These are phyloP conservation scores for Carallia pectinifolia DNA, from an alignment of 345 rosid species.

Conservation along the genomic window DNA sequence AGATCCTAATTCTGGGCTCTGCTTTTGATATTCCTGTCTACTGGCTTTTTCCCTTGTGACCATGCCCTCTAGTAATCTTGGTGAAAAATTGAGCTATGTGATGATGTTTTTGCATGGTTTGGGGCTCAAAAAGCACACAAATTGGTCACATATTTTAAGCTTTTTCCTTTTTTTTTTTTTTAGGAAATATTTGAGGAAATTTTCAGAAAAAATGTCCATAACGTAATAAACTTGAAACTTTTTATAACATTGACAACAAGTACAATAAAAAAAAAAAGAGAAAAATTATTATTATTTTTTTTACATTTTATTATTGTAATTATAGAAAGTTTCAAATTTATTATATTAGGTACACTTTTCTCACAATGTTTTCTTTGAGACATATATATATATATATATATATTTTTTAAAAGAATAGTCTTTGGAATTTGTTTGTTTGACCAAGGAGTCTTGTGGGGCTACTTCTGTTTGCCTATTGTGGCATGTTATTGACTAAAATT, in stretches of 20 bases:
- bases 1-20: background rate
- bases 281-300: too few relatives aligned
- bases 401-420: background rate
- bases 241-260: too few relatives aligned
- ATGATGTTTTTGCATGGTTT: background rate
- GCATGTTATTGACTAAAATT: background rate
- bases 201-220: too few relatives aligned
- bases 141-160: background rate
- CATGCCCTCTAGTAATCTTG: background rate
- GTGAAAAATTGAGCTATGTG: background rate
- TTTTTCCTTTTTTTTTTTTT: background rate
- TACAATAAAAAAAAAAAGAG: too few relatives aligned
- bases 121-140: background rate
- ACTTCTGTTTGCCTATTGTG: background rate
- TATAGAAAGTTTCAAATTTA: too few relatives aligned
- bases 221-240: too few relatives aligned
- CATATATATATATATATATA: too few relatives aligned
- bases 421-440: background rate
- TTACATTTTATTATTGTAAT: background rate
- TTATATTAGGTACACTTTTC: too few relatives aligned
- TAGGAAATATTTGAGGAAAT: too few relatives aligned
- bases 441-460: background rate
- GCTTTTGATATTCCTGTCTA: background rate
- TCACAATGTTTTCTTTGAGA: too few relatives aligned
- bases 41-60: too few relatives aligned